A percentile compares a stretch with the other conserved stretches of the same genome.
Evolutionary conservation across 2,329 filamentous ascomycete genomes (phyloP).

Genomic region (Aureobasidium leucospermi): DNA sequence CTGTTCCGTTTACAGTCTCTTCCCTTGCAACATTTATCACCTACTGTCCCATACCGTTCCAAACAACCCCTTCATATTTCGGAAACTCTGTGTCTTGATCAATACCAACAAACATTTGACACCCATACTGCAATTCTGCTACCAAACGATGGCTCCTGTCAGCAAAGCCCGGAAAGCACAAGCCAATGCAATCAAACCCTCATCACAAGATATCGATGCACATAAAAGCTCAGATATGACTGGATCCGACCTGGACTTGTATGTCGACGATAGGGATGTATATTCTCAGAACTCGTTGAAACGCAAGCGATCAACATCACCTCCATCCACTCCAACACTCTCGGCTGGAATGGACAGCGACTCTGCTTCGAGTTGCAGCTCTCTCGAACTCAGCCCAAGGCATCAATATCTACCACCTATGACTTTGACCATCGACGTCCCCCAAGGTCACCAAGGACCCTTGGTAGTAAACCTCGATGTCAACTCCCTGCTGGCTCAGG

Average conservation of each 20-base stretch:
- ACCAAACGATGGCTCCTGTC: neutral
- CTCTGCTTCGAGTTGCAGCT: constrained; percentile 20
- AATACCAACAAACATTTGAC: neutral
- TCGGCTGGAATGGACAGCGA: constrained; percentile 28
- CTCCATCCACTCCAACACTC: constrained; percentile 20
- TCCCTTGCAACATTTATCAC: neutral
- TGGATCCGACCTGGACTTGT: constrained; percentile 25
- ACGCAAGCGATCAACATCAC: constrained; percentile 24
- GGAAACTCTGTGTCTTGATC: neutral
- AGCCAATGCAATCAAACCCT: neutral
- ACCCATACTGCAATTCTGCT: neutral
- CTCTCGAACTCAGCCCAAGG: constrained; percentile 20
- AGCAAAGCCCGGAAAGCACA: neutral
- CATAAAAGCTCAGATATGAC: constrained; percentile 21
- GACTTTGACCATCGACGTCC: constrained; percentile 40
- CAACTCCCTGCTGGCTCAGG: constrained; percentile 8
- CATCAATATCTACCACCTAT: constrained; percentile 22
- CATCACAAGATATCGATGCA: neutral
- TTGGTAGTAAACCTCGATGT: constrained; percentile 36
- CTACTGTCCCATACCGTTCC: neutral
- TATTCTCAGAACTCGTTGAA: constrained; percentile 20
- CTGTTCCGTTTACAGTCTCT: neutral
- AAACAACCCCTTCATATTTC: neutral
- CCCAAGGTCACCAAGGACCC: constrained; percentile 38
- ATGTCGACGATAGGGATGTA: constrained; percentile 28